phyloP scores from a whole-genome alignment of 208 protist species.

The Trypanosoma mega region DNA sequence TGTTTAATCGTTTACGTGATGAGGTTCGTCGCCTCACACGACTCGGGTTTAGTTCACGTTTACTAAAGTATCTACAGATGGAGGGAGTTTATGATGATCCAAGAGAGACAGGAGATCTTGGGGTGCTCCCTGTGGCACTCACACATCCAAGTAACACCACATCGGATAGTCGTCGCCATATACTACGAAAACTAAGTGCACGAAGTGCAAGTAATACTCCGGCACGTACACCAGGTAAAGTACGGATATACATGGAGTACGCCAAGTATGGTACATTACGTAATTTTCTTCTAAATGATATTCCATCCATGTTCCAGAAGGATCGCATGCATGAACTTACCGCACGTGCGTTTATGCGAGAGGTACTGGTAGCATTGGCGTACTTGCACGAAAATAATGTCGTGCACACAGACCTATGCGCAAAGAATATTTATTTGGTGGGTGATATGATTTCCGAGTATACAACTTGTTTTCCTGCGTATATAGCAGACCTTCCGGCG shows the following conservation, averaged over 20 bases:
- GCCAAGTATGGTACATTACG: slow-evolving; percentile 60
- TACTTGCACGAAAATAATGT: slow-evolving; percentile 69
- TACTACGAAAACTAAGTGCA: neutral
- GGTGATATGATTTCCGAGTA: slow-evolving; percentile 51
- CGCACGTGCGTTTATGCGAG: slow-evolving; percentile 63
- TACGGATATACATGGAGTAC: slow-evolving; percentile 77
- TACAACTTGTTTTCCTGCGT: slow-evolving; percentile 65
- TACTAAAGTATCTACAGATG: slow-evolving; percentile 58
- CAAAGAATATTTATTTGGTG: slow-evolving; percentile 58
- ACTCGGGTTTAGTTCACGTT: slow-evolving; percentile 37
- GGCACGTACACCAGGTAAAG: slow-evolving; percentile 6
- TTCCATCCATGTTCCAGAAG: slow-evolving; percentile 47
- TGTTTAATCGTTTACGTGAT: slow-evolving; percentile 36
- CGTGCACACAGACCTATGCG: slow-evolving; percentile 75
- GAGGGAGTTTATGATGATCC: slow-evolving; percentile 41
- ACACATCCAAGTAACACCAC: neutral
- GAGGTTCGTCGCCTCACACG: slow-evolving; percentile 52
- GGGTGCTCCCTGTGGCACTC: neutral
- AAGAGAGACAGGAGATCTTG: neutral
- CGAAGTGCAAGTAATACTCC: neutral
- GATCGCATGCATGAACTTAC: slow-evolving; percentile 73
- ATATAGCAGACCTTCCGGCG: slow-evolving; percentile 70
- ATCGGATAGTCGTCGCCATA: too few species aligned
- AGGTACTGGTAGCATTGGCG: slow-evolving; percentile 79
- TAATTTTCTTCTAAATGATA: slow-evolving; percentile 43